phyloP scores from a whole-genome alignment of 371 early-diverging fungal species.

The Rhizopus sp. region DNA sequence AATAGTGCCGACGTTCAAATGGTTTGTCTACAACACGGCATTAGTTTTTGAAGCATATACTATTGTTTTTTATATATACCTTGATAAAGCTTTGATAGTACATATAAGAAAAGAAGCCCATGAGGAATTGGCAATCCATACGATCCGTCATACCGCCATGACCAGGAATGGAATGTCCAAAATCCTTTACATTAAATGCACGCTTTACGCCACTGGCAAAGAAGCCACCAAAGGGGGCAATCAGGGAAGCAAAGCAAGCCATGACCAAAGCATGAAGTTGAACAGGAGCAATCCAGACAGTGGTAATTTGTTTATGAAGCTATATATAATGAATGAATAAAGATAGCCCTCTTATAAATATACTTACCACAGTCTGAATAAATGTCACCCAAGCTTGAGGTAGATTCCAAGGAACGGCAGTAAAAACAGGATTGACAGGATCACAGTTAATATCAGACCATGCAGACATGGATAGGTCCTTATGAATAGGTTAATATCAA shows the following conservation, averaged over 20 bases:
- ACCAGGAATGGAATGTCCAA: slow-evolving; percentile 97
- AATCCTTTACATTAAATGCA: slow-evolving; percentile 98
- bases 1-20: slow-evolving; percentile 60
- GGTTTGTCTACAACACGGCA: slow-evolving; percentile 31
- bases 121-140: slow-evolving; percentile 98
- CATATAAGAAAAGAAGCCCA: slow-evolving; percentile 94
- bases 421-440: slow-evolving; percentile 53
- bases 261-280: slow-evolving; percentile 90
- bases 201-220: slow-evolving; percentile 99
- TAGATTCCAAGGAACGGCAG: slow-evolving; percentile 41
- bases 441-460: slow-evolving; percentile 52
- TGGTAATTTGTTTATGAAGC: slow-evolving; percentile 32
- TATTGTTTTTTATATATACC: too few relatives aligned
- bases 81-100: slow-evolving; percentile 91
- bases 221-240: slow-evolving; percentile 99
- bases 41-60: not conserved
- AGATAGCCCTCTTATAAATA: not conserved
- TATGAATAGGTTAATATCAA: not conserved
- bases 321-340: slow-evolving; percentile 10
- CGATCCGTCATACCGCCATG: slow-evolving; percentile 99
- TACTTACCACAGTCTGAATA: slow-evolving; percentile 35
- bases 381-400: slow-evolving; percentile 27
- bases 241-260: slow-evolving; percentile 93
- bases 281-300: slow-evolving; percentile 75
- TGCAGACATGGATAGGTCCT: slow-evolving; percentile 41